These are phyloP conservation scores for Trypanosoma vivax DNA, from an alignment of 208 protist genomes.

Conservation along the genomic window DNA sequence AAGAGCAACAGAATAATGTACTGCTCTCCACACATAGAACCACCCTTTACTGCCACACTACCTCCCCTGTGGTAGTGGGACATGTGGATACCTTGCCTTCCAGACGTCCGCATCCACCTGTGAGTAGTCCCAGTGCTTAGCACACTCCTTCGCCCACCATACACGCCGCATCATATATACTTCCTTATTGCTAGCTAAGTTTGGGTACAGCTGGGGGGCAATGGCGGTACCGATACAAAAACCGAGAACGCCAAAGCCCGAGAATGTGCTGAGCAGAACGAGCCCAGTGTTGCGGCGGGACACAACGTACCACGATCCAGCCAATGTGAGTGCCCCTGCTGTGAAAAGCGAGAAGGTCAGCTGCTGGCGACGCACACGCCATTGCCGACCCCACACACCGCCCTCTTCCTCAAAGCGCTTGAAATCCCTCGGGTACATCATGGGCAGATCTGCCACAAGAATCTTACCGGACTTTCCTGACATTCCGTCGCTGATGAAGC, in stretches of 20 bases:
- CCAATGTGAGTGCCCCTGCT: constrained; percentile 29
- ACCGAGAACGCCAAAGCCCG: constrained; percentile 71
- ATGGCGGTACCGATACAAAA: constrained; percentile 72
- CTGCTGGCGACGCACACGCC: constrained; percentile 69
- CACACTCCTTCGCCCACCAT: constrained; percentile 91
- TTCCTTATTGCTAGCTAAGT: constrained; percentile 81
- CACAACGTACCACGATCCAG: constrained; percentile 58
- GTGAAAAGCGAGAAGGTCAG: constrained; percentile 51
- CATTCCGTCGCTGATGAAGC: constrained; percentile 4
- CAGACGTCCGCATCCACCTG: constrained; percentile 58
- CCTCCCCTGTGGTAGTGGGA: constrained; percentile 29
- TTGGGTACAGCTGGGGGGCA: constrained; percentile 61
- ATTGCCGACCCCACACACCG: constrained; percentile 78
- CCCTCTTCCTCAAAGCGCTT: constrained; percentile 78
- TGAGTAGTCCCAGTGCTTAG: constrained; percentile 86
- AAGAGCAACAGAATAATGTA: neutral
- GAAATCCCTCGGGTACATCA: constrained; percentile 84
- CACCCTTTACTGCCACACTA: constrained; percentile 1
- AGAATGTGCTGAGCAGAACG: constrained; percentile 78
- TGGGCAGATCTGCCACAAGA: constrained; percentile 77
- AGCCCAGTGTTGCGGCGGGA: constrained; percentile 73
- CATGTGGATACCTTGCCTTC: constrained; percentile 62
- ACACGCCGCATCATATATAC: constrained; percentile 88
- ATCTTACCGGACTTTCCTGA: constrained; percentile 34
- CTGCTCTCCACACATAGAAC: neutral